These are phyloP conservation scores for Nelumbo lutea DNA, from an alignment of 164 flowering plant species.

Conservation along the genomic window DNA sequence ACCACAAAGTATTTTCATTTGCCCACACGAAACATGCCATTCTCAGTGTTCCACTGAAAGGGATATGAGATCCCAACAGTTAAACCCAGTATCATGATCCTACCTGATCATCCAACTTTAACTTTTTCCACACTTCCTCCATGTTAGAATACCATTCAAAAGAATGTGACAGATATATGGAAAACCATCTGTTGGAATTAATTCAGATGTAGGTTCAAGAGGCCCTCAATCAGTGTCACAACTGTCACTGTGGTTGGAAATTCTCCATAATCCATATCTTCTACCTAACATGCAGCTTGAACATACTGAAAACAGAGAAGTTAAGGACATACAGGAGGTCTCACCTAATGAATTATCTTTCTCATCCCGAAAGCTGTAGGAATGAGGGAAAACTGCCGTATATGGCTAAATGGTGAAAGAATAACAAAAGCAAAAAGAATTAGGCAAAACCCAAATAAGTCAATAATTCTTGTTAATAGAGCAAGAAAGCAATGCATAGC, in stretches of 20 bases:
- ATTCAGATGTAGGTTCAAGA: background rate
- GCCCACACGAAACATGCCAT: too few species aligned
- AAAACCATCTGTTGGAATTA: background rate
- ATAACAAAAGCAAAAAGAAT: background rate
- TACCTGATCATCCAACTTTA: too few species aligned
- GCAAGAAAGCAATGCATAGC: background rate
- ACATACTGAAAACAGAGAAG: background rate
- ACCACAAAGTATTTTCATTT: too few species aligned
- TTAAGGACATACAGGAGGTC: constrained; percentile 3
- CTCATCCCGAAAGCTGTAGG: constrained; percentile 4
- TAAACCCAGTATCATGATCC: too few species aligned
- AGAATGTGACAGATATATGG: background rate
- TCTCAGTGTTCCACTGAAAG: too few species aligned
- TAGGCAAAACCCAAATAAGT: background rate
- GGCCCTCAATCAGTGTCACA: too few species aligned
- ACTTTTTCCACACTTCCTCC: too few species aligned
- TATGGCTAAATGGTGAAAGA: constrained; percentile 5
- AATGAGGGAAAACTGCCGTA: constrained; percentile 12
- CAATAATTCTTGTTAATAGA: too few species aligned
- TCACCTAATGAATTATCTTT: constrained; percentile 37
- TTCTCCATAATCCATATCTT: too few species aligned
- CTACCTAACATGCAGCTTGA: background rate
- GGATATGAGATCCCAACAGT: too few species aligned
- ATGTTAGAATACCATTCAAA: background rate
- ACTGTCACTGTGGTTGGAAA: too few species aligned